Evolutionary conservation across 345 rosid species (phyloP), one percentile per base, ranked within the genome.

Genomic region (Aquilaria malaccensis): DNA sequence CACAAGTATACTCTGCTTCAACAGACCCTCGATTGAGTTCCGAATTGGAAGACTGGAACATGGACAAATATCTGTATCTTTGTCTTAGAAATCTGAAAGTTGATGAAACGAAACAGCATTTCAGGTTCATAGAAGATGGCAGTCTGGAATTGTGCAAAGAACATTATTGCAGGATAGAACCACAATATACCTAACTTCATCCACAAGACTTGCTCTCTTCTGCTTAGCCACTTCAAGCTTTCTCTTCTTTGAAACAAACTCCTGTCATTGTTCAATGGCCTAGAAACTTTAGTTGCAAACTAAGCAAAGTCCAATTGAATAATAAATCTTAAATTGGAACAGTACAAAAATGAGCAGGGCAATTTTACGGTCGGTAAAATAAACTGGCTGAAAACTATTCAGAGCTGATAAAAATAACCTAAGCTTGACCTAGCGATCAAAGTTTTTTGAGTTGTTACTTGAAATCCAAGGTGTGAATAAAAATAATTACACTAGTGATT

Each of bases 181-280:
- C 22, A 33, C 50, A 65, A 15, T 72, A 14, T 58, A 79, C 86
- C 69, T 56, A 47, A 79, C 76, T 74, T 81, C 86, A 45, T 59
- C 78, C 68, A 53, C 55, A 59, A 82, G 79, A 62, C 62, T 64
- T 10, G 73, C 78, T 60, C 67, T 75, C 67, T 75, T 74, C 76
- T 74, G 69, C 64, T 52, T 56, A 52, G 67, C 64, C 30, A 32
- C 48, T 63, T 67, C 76, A 75, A 79, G 52, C 3, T 66, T 74
- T 61, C 64, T 77, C 78, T 70, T 82, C 73, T 54, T 72, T 2
- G 75, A 58, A 70, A 77, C 78, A 68, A 70, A 67, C 48, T 74
- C 86, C 86, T 76, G 37, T 55, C 13, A 41, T 45, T 13, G 50
- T 22, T 22, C 22, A 72, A 43, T 32, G 14, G 32, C 60, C 62